Percentiles rank a stretch among this genome's conserved stretches.
These are phyloP conservation scores for Debaryomyces tyrocola DNA, from an alignment of 805 yeast genomes.

Conservation along the genomic window DNA sequence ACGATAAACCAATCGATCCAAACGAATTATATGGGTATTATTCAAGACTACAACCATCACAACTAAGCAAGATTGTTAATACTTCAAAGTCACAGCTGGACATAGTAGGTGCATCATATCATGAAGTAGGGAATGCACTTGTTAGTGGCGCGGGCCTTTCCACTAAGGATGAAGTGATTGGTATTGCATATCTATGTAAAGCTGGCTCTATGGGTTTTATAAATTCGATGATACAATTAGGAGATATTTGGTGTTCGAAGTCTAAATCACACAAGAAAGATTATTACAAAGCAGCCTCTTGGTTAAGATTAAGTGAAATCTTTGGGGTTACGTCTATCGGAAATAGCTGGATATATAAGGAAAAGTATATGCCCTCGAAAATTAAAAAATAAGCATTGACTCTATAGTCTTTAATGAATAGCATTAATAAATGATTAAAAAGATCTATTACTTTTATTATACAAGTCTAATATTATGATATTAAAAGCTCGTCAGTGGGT, in stretches of 20 bases:
- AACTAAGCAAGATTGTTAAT: conserved; percentile 26
- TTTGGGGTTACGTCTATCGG: conserved; percentile 64
- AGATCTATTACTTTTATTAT: not conserved
- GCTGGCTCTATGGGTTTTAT: conserved; percentile 68
- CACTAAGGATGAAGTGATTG: conserved; percentile 53
- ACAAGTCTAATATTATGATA: not conserved
- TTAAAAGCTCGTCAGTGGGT: not conserved
- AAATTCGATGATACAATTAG: conserved; percentile 70
- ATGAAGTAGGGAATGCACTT: conserved; percentile 61
- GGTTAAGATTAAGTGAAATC: conserved; percentile 65
- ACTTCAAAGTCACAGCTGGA: conserved; percentile 41
- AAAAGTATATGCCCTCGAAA: conserved; percentile 47
- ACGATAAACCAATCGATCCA: conserved; percentile 28
- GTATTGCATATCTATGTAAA: conserved; percentile 58
- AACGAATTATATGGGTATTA: conserved; percentile 21
- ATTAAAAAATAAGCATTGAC: not conserved
- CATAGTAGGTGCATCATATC: conserved; percentile 50
- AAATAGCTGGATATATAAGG: conserved; percentile 73
- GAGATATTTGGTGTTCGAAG: conserved; percentile 63
- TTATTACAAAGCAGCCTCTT: conserved; percentile 60
- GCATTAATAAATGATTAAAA: not conserved
- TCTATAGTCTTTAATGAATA: conserved; percentile 1
- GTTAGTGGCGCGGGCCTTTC: conserved; percentile 56
- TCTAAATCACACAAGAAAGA: conserved; percentile 59
- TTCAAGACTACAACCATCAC: conserved; percentile 19